phyloP scores from a whole-genome alignment of 1,139 yeast genomes.

The Hansenula anomala region DNA sequence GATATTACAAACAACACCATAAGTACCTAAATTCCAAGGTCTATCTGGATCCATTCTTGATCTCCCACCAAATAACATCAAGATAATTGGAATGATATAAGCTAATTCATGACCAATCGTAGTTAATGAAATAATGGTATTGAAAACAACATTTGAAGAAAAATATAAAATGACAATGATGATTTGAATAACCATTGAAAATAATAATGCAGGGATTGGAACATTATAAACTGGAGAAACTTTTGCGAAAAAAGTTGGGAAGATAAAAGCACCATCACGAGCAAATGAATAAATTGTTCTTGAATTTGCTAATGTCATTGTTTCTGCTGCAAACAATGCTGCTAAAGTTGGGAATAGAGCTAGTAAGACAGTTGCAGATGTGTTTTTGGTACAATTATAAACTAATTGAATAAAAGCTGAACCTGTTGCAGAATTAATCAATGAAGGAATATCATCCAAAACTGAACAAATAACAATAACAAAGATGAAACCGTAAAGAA shows the following conservation, averaged over 20 bases:
- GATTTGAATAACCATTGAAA: conserved; percentile 41
- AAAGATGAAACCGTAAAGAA: conserved; percentile 52
- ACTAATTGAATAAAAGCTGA: conserved; percentile 59
- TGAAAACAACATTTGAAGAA: conserved; percentile 51
- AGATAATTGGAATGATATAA: conserved; percentile 47
- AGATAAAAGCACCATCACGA: conserved; percentile 43
- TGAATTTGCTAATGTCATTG: conserved; percentile 40
- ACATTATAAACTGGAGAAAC: conserved; percentile 45
- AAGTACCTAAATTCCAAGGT: conserved; percentile 53
- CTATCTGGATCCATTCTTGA: conserved; percentile 39
- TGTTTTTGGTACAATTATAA: conserved; percentile 54
- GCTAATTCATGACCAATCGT: conserved; percentile 54
- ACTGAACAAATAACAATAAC: conserved; percentile 47
- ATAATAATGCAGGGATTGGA: conserved; percentile 53
- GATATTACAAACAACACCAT: conserved; percentile 27
- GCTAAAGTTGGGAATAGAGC: conserved; percentile 49
- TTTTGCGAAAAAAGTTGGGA: conserved; percentile 39
- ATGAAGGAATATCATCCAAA: conserved; percentile 38
- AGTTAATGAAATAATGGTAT: conserved; percentile 48
- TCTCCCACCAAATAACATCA: conserved; percentile 23
- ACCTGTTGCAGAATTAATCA: conserved; percentile 40
- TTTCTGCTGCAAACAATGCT: conserved; percentile 56
- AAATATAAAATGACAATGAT: conserved; percentile 49
- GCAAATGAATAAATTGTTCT: conserved; percentile 46
- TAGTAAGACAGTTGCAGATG: conserved; percentile 62